Evolutionary conservation across 2,329 filamentous ascomycete genomes (phyloP), one percentile per base, ranked within the genome.

Genomic region (Ophiostoma novo-ulmi): DNA sequence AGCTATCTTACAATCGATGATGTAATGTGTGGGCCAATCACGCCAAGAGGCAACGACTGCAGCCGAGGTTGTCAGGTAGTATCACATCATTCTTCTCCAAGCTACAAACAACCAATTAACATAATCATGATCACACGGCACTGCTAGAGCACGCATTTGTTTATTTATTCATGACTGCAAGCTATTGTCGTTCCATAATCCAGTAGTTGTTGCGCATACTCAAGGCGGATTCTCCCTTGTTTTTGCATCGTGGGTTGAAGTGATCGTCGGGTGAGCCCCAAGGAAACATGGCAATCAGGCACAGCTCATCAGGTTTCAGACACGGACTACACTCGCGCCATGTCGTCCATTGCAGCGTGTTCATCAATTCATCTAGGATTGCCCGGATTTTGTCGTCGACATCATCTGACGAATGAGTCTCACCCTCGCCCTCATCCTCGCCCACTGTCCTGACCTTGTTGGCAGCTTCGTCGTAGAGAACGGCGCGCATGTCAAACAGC

Each of bases 241-340:
- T 38, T 58, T 52, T 67, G 69, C 74, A 75, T 5, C 48, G 39
- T 2, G 74, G 74, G 58, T 70, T 41, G 65, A 72, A 74, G 68
- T 75, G 74, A 69, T 74, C 74, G 20, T 77, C 76, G 17, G 72
- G 72, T 17, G 73, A 73, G 17, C 80, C 80, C n/a, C 77, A 73
- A 0, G 80, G 80, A 74, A 78, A 81, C 79, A 82, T 80, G 11
- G 80, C 78, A 13, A 80, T 71, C 31, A 79, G 77, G 72, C 80
- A 82, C 36, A 80, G 70, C 72, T 80, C 78, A 66, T 78, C 74
- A 1, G 70, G 70, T 0, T 74, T 48, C 7, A 71, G 64, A 69
- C 80, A 81, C 5, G 63, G 71, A 1, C 74, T 74, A 70, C 80
- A 81, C 61, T 78, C 72, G 71, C 78, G 79, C 78, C 78, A 81